Evolutionary conservation across 2,329 filamentous ascomycete species (phyloP), one percentile per base, ranked within the genome.

Genomic region (Aspergillus aculeatus): DNA sequence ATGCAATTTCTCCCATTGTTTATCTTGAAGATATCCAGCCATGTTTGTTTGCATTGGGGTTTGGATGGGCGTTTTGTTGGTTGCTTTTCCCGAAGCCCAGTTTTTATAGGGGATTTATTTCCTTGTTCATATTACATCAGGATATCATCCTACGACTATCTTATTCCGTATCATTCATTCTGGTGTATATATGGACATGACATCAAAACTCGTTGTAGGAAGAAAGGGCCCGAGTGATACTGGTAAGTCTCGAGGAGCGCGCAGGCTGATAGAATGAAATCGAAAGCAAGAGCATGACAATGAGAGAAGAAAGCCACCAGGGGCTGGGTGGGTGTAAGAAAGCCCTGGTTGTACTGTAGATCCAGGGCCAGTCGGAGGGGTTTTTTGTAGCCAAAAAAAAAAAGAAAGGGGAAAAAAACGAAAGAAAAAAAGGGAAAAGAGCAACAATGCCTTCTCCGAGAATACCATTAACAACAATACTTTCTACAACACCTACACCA

Each of bases 301-400:
- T 6, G 64, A 55, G 4, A 56, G 51, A 14, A 74, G 52, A 16
- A 16, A 35, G 32, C 14, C 32, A 35, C 26, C 26, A 9, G 26
- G 26, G 26, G 26, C 26, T 29, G 26, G 26, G 7, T 29, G 26
- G 26, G 26, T 29, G 26, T 7, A 29, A 9, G 26, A 29, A 29
- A 29, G 26, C 26, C 26, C 26, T 29, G 26, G 9, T 29, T 29
- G 26, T 29, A 29, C 2, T 29, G 26, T 29, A 29, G 26, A 29
- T 83, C 80, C 50, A 83, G 73, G 59, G 75, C 77, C 7, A 81
- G 56, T 82, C 80, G 67, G 81, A 83, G 1, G 76, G 73, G 5
- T 79, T 29, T 29, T 10, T 23, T 23, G 23, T 23, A 23, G 23
- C 4, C 9, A 29, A 26, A 26, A 7, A 29, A 29, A 26, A 26